phyloP scores from a whole-genome alignment of 768 basidiomycete species.

The Termitomyces sp. region DNA sequence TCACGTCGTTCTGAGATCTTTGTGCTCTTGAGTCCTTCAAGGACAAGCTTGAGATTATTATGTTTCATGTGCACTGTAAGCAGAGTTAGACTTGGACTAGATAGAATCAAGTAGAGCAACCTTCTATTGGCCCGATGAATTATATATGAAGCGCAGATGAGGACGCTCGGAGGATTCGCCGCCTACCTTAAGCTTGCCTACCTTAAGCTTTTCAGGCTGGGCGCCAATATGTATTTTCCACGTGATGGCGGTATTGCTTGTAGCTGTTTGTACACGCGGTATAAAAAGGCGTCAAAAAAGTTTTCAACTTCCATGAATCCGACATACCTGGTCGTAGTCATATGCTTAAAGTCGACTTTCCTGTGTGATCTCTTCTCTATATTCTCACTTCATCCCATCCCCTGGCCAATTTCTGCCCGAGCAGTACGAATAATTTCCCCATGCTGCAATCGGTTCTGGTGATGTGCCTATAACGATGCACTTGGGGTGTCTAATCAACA shows the following conservation, averaged over 20 bases:
- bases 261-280: background rate
- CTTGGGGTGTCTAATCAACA: constrained; percentile 53
- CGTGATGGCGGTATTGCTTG: constrained; percentile 11
- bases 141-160: background rate
- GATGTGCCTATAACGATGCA: constrained; percentile 60
- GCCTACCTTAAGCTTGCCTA: too few relatives aligned
- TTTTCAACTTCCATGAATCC: background rate
- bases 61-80: constrained; percentile 3
- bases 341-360: background rate
- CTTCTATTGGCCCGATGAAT: background rate
- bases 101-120: background rate
- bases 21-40: constrained; percentile 53
- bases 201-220: background rate
- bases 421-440: constrained; percentile 47
- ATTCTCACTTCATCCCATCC: background rate
- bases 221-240: background rate
- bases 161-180: background rate
- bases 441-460: constrained; percentile 81
- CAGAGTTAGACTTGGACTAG: background rate
- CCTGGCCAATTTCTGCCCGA: constrained; percentile 76
- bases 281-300: background rate
- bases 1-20: constrained; percentile 72
- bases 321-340: background rate
- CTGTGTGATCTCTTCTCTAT: constrained; percentile 5
- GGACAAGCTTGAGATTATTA: constrained; percentile 38